These are phyloP conservation scores for Clavulina sp. DNA, from an alignment of 768 basidiomycete species.

Conservation along the genomic window DNA sequence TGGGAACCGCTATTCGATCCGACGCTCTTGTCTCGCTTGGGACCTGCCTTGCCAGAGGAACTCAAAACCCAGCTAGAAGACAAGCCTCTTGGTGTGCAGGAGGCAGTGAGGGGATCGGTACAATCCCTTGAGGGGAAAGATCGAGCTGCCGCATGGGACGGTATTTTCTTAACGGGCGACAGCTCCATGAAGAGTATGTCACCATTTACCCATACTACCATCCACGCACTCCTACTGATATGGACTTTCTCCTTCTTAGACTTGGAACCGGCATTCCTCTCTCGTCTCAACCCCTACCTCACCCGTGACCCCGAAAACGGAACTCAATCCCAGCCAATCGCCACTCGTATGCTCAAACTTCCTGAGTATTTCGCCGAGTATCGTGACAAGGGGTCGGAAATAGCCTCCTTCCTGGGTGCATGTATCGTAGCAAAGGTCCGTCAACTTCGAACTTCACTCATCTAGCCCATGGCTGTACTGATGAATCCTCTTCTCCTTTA, in stretches of 20 bases:
- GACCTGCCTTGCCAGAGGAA: neutral
- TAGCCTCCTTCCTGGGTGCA: constrained; percentile 64
- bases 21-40: constrained; percentile 23
- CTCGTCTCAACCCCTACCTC: constrained; percentile 46
- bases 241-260: constrained; percentile 24
- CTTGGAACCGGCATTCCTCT: constrained; percentile 49
- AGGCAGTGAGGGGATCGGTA: constrained; percentile 6
- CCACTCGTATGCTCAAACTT: constrained; percentile 41
- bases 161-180: constrained; percentile 66
- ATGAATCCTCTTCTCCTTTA: too few species aligned
- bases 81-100: constrained; percentile 17
- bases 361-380: constrained; percentile 90
- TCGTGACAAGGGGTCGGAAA: constrained; percentile 64
- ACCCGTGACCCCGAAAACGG: constrained; percentile 34
- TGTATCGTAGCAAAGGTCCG: constrained; percentile 73
- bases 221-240: constrained; percentile 1
- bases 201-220: neutral
- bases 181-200: constrained; percentile 50
- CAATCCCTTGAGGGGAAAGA: constrained; percentile 38
- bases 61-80: neutral
- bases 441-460: constrained; percentile 5
- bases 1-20: constrained; percentile 83
- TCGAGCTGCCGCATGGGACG: constrained; percentile 58
- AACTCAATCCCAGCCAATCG: constrained; percentile 37
- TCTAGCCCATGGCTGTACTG: constrained; percentile 3